Percentiles rank a stretch among this genome's conserved stretches.
phyloP scores from a whole-genome alignment of 1,139 yeast species.

The Nematodospora anomalae region DNA sequence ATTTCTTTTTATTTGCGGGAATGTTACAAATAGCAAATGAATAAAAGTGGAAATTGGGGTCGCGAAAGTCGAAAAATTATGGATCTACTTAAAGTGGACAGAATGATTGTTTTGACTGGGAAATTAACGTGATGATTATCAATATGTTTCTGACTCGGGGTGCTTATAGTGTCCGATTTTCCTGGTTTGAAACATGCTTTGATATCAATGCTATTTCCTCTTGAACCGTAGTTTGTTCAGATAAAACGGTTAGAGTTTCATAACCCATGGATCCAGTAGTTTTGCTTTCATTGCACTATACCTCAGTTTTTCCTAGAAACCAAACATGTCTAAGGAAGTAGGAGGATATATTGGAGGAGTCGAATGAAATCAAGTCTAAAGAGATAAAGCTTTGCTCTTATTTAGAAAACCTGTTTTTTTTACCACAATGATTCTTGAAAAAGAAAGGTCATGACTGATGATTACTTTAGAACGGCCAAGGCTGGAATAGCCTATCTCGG shows the following conservation, averaged over 20 bases:
- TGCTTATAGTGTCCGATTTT: neutral
- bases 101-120: neutral
- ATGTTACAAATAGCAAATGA: slow-evolving; percentile 3
- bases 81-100: neutral
- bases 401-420: neutral
- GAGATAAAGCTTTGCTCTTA: neutral
- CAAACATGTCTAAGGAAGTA: neutral
- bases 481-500: no score
- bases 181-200: neutral
- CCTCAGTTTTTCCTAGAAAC: neutral
- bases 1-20: slow-evolving; percentile 6
- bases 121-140: neutral
- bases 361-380: neutral
- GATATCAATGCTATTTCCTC: neutral
- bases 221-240: neutral
- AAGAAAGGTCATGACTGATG: neutral
- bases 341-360: neutral
- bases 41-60: neutral
- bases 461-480: neutral
- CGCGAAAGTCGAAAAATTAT: neutral
- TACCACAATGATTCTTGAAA: neutral
- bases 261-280: neutral
- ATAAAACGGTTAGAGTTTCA: neutral
- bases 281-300: neutral
- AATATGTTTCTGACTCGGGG: neutral